phyloP scores from a whole-genome alignment of 2,329 filamentous ascomycete species.

The Ophiosphaerella narmari region DNA sequence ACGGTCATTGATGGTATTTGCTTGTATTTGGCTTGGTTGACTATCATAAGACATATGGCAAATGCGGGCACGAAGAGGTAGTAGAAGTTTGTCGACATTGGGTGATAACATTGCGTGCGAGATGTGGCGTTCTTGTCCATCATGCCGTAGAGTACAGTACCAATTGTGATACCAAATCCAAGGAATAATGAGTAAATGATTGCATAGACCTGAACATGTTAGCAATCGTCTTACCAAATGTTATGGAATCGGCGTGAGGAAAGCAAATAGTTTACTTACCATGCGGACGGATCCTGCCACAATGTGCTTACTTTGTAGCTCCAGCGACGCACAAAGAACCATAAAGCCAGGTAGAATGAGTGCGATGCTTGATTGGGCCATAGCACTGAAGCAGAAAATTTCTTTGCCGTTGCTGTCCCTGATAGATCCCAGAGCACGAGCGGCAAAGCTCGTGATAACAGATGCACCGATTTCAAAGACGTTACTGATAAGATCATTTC shows the following conservation, averaged over 20 bases:
- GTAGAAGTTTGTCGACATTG: constrained; percentile 58
- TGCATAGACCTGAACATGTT: constrained; percentile 47
- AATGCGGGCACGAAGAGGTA: constrained; percentile 78
- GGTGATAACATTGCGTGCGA: constrained; percentile 48
- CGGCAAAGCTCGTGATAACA: constrained; percentile 55
- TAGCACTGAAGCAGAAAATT: constrained; percentile 57
- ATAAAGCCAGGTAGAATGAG: constrained; percentile 57
- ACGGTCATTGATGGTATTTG: constrained; percentile 76
- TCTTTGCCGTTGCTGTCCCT: constrained; percentile 40
- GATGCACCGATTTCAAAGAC: constrained; percentile 57
- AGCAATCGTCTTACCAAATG: not conserved
- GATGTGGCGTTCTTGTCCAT: constrained; percentile 55
- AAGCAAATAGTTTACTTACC: constrained; percentile 14
- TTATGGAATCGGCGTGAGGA: too few relatives aligned
- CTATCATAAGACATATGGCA: constrained; percentile 72
- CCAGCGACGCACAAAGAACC: constrained; percentile 55
- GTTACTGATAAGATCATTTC: constrained; percentile 69
- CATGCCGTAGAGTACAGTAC: constrained; percentile 55
- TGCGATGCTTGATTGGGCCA: constrained; percentile 56
- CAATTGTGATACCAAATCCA: constrained; percentile 58
- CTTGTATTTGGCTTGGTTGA: constrained; percentile 81
- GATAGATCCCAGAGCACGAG: constrained; percentile 57
- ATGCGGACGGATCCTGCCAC: constrained; percentile 58
- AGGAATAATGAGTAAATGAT: constrained; percentile 60
- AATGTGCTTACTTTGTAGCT: constrained; percentile 54